A percentile compares a stretch with the other conserved stretches of the same genome.
phyloP scores from a whole-genome alignment of 495 filamentous ascomycete species.

The Hypoxylon intermedium region DNA sequence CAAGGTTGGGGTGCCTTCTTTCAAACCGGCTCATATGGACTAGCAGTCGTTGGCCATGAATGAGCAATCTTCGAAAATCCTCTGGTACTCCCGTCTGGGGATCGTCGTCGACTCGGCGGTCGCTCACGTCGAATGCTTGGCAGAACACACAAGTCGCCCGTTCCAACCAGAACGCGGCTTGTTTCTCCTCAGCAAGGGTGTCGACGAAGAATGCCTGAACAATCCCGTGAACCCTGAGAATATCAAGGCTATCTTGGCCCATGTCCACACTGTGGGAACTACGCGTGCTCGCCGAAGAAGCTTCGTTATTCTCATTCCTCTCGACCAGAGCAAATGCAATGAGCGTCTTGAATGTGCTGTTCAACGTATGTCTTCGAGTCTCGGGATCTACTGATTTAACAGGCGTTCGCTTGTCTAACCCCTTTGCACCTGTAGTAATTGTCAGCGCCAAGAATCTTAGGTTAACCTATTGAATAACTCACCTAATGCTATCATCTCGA shows the following conservation, averaged over 20 bases:
- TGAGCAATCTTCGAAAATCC: constrained; percentile 73
- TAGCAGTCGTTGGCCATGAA: constrained; percentile 67
- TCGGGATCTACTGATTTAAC: constrained; percentile 64
- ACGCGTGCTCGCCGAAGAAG: constrained; percentile 48
- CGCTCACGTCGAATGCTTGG: constrained; percentile 67
- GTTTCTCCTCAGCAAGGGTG: constrained; percentile 63
- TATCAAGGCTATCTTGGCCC: constrained; percentile 64
- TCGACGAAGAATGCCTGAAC: constrained; percentile 82
- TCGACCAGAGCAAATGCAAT: constrained; percentile 77
- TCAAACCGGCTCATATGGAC: constrained; percentile 56
- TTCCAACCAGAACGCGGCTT: constrained; percentile 69
- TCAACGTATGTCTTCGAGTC: constrained; percentile 54
- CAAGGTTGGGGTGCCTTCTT: constrained; percentile 47
- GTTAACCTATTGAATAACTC: constrained; percentile 23
- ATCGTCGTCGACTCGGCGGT: constrained; percentile 62
- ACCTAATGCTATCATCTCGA: constrained; percentile 75
- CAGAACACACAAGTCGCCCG: constrained; percentile 66
- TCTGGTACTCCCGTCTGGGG: constrained; percentile 67
- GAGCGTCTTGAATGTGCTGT: constrained; percentile 70
- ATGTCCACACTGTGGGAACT: constrained; percentile 52
- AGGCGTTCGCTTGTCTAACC: constrained; percentile 61
- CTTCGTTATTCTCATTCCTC: constrained; percentile 61
- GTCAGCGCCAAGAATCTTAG: constrained; percentile 1
- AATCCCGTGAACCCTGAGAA: constrained; percentile 77
- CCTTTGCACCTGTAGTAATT: constrained; percentile 49